Evolutionary conservation across 257 asterid species (phyloP).

Genomic region (Petrea volubilis): DNA sequence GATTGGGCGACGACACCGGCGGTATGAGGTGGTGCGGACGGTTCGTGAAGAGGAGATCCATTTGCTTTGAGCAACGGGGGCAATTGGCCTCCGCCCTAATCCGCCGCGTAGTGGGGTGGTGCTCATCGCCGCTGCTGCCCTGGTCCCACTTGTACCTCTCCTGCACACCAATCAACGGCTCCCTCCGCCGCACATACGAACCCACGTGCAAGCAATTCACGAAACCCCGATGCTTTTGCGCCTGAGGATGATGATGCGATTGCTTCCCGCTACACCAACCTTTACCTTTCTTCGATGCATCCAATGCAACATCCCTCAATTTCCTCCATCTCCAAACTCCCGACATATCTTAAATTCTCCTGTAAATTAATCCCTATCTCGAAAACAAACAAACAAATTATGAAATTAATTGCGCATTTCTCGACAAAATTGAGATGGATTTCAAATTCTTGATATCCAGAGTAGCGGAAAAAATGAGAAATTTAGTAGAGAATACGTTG

Average conservation of each 20-base stretch:
- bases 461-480: not conserved
- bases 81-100: slow-evolving; percentile 91
- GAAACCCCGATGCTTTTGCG: slow-evolving; percentile 30
- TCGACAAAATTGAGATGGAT: slow-evolving; percentile 5
- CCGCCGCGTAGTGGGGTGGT: slow-evolving; percentile 43
- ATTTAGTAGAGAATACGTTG: not conserved
- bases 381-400: not conserved
- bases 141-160: slow-evolving; percentile 78
- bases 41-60: slow-evolving; percentile 80
- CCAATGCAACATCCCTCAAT: slow-evolving; percentile 37
- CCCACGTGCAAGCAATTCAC: slow-evolving; percentile 55
- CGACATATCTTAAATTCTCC: slow-evolving; percentile 41
- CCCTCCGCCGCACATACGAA: slow-evolving; percentile 53
- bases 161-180: slow-evolving; percentile 61
- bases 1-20: slow-evolving; percentile 35
- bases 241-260: slow-evolving; percentile 23
- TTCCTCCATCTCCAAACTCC: slow-evolving; percentile 70
- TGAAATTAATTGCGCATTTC: not conserved
- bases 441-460: not conserved
- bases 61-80: slow-evolving; percentile 91
- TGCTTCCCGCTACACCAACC: slow-evolving; percentile 28
- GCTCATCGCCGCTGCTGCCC: slow-evolving; percentile 46
- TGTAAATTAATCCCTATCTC: not conserved
- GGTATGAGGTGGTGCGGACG: slow-evolving; percentile 65
- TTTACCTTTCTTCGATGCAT: slow-evolving; percentile 30